Percentiles rank a stretch among this genome's conserved stretches.
These are phyloP conservation scores for Leptoxyphium fumago DNA, from an alignment of 2,329 filamentous ascomycete genomes.

Conservation along the genomic window DNA sequence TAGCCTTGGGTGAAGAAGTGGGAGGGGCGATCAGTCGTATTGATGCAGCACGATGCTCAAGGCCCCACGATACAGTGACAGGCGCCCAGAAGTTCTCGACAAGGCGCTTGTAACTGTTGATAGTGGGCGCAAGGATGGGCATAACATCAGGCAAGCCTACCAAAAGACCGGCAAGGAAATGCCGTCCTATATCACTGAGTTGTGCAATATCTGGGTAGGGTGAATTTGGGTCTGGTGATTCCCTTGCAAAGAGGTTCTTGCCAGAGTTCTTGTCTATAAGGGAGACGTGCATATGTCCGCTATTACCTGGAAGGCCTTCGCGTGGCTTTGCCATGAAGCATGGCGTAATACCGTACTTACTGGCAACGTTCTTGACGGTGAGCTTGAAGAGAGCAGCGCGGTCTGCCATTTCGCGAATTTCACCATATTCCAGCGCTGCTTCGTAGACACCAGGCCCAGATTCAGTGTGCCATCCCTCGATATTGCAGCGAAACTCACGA, in stretches of 20 bases:
- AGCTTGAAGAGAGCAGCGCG: constrained; percentile 89
- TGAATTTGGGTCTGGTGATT: constrained; percentile 54
- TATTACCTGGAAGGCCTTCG: constrained; percentile 82
- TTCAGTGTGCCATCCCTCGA: constrained; percentile 94
- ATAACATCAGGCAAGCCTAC: constrained; percentile 87
- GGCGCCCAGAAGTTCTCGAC: constrained; percentile 99
- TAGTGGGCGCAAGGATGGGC: constrained; percentile 83
- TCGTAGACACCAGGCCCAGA: constrained; percentile 90
- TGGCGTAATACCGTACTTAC: constrained; percentile 79
- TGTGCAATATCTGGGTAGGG: constrained; percentile 60
- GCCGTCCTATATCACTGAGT: constrained; percentile 75
- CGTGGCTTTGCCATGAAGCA: constrained; percentile 98
- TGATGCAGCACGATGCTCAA: constrained; percentile 86
- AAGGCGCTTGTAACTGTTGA: constrained; percentile 96
- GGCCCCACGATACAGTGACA: constrained; percentile 91
- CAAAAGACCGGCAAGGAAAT: constrained; percentile 84
- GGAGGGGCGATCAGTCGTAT: constrained; percentile 83
- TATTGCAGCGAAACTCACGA: constrained; percentile 59
- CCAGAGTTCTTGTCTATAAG: constrained; percentile 58
- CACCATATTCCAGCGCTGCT: constrained; percentile 81
- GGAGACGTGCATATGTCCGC: constrained; percentile 89
- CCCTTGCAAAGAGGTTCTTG: constrained; percentile 70
- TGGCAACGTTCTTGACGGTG: constrained; percentile 75
- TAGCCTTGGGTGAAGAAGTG: constrained; percentile 68
- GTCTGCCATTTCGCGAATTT: constrained; percentile 82